phyloP scores from a whole-genome alignment of 2,329 filamentous ascomycete genomes.

The Fusarium subtropicale region DNA sequence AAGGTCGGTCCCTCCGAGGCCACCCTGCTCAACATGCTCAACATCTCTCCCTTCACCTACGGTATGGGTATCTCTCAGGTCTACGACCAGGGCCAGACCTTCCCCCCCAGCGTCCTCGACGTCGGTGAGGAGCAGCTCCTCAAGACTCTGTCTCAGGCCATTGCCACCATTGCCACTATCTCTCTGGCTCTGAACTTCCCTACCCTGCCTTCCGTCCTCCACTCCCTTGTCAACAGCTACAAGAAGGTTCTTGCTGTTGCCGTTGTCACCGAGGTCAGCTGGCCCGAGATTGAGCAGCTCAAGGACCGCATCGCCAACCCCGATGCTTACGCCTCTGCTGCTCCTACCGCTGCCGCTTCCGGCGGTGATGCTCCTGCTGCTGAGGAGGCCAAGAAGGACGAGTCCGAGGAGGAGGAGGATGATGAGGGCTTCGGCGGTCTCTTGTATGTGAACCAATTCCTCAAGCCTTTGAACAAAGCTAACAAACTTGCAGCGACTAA shows the following conservation, averaged over 20 bases:
- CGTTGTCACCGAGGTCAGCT: slow-evolving; percentile 89
- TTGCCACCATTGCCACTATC: slow-evolving; percentile 87
- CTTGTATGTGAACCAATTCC: slow-evolving; percentile 64
- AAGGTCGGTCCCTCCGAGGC: slow-evolving; percentile 99
- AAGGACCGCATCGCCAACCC: slow-evolving; percentile 99
- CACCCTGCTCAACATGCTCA: slow-evolving; percentile 98
- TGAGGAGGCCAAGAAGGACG: slow-evolving; percentile 73
- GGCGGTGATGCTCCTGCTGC: slow-evolving; percentile 63
- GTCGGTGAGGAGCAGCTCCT: slow-evolving; percentile 96
- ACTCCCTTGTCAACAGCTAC: slow-evolving; percentile 97
- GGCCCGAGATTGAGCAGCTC: slow-evolving; percentile 95
- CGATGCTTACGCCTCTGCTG: slow-evolving; percentile 90
- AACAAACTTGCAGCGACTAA: slow-evolving; percentile 64
- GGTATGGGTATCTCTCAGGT: slow-evolving; percentile 97
- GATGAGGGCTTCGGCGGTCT: slow-evolving; percentile 83
- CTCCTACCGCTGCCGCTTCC: slow-evolving; percentile 74
- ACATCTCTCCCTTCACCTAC: slow-evolving; percentile 99
- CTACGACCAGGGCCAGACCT: slow-evolving; percentile 97
- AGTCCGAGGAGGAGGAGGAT: slow-evolving; percentile 76
- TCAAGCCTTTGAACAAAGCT: slow-evolving; percentile 46
- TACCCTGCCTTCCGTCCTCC: slow-evolving; percentile 93
- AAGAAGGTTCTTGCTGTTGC: slow-evolving; percentile 96
- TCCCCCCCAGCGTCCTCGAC: slow-evolving; percentile 87
- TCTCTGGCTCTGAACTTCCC: slow-evolving; percentile 96
- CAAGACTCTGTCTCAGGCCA: slow-evolving; percentile 80